Evolutionary conservation across 495 filamentous ascomycete genomes (phyloP), one percentile per base, ranked within the genome.

Genomic region (Cladorrhinum samala): DNA sequence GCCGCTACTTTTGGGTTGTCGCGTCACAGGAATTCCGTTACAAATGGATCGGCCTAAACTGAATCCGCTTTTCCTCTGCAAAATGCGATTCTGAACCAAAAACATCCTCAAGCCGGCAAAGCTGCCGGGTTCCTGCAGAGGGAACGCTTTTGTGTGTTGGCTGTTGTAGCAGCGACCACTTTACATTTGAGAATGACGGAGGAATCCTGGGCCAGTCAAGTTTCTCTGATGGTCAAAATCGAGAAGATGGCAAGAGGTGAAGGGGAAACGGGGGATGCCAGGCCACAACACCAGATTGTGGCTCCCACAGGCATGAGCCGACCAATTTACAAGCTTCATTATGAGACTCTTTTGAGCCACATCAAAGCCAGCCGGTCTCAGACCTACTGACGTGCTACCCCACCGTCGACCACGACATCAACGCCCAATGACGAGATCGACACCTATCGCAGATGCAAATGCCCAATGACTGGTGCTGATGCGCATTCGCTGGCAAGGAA

Each of bases 271-370:
- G 5, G 18, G 24, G 14, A 14, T 17, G 42, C 24, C 18, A 16
- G 50, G 18, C 21, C 37, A 25, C 18, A 58, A 54, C 56, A 54
- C 51, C 46, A 52, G 1, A 36, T 9, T 13, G 14, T 46, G 48
- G 46, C 11, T 7, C 19, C 20, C 20, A 39, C 18, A 50, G 23
- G 19, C 18, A 18, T 30, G 30, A 33, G 42, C 36, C 45, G 40
- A 39, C 44, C 44, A 37, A 18, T 25, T 53, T 37, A 33, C 49
- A 13, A 30, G 40, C 50, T 38, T 50, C 55, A 46, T 39, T 23
- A 9, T 37, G 27, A 18, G 33, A 23, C 46, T 24, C 21, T 23
- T 50, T 57, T 50, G 40, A 33, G 21, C n/a, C 2, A 39, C 14
- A 37, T 33, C 20, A 46, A 38, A 48, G 8, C 44, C 19, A 9